phyloP scores from a whole-genome alignment of 768 basidiomycete genomes.

The Pholiota microspora region DNA sequence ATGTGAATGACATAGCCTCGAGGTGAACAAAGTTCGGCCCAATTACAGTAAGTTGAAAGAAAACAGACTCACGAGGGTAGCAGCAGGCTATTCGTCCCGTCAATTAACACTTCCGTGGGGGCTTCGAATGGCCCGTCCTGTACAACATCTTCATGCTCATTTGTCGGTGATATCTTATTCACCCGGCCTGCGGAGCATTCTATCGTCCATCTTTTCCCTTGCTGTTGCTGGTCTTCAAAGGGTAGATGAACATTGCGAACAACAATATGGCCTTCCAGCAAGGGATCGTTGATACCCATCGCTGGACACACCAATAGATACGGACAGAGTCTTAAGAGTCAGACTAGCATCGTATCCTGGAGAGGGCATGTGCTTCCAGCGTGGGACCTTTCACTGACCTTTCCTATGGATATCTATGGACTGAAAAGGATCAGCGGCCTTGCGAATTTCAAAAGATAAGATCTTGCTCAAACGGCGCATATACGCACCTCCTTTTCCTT shows the following conservation, averaged over 20 bases:
- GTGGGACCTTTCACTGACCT: background rate
- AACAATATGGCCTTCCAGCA: background rate
- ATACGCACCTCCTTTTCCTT: background rate
- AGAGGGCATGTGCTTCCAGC: background rate
- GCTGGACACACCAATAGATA: background rate
- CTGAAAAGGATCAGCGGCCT: background rate
- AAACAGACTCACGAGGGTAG: conserved; percentile 32
- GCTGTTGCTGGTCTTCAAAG: conserved; percentile 7
- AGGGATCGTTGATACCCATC: background rate
- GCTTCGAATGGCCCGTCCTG: conserved; percentile 1
- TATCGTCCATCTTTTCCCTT: conserved; percentile 19
- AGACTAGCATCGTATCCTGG: background rate
- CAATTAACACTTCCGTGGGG: conserved; percentile 11
- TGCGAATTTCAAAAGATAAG: background rate
- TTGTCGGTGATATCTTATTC: conserved; percentile 12
- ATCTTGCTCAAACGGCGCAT: background rate
- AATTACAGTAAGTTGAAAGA: conserved; percentile 11
- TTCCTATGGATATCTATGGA: too few relatives aligned
- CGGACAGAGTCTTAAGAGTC: too few relatives aligned
- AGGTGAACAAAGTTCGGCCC: conserved; percentile 12
- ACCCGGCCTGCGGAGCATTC: conserved; percentile 21
- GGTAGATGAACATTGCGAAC: conserved; percentile 6
- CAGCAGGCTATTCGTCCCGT: conserved; percentile 31
- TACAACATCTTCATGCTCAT: background rate
- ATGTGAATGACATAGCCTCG: conserved; percentile 55